These are phyloP conservation scores for Hydnomerulius pinastri DNA, from an alignment of 768 basidiomycete genomes.

Conservation along the genomic window DNA sequence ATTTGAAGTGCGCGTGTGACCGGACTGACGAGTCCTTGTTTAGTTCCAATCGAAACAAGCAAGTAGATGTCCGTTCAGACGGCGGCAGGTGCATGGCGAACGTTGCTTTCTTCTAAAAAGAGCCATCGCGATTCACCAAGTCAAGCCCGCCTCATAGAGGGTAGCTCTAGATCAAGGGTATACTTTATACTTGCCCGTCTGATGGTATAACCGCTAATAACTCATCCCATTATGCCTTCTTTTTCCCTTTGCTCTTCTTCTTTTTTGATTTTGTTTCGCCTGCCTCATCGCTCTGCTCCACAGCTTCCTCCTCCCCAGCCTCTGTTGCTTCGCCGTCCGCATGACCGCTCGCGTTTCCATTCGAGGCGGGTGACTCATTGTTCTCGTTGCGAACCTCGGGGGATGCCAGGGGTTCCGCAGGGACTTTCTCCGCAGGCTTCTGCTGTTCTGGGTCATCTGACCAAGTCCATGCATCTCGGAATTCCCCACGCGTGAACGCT, in stretches of 20 bases:
- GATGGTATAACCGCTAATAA: too few species aligned
- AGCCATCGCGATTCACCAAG: background rate
- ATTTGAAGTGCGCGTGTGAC: background rate
- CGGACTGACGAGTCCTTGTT: too few species aligned
- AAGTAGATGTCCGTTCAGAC: background rate
- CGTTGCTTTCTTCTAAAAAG: background rate
- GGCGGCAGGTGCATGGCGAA: background rate
- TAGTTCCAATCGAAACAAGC: too few species aligned
- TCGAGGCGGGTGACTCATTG: conserved; percentile 14
- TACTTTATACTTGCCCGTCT: background rate
- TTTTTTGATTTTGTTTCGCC: conserved; percentile 15
- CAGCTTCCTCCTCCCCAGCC: conserved; percentile 15
- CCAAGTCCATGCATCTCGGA: conserved; percentile 73
- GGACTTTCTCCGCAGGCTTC: conserved; percentile 15
- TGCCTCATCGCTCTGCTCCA: background rate
- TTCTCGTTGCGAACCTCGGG: conserved; percentile 17
- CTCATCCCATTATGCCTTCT: conserved; percentile 8
- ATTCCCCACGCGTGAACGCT: conserved; percentile 64
- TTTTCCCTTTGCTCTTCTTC: conserved; percentile 23
- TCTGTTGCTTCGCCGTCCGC: conserved; percentile 1
- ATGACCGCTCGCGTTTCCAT: conserved; percentile 17
- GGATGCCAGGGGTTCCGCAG: conserved; percentile 12
- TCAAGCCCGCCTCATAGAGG: background rate
- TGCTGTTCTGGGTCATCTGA: conserved; percentile 50
- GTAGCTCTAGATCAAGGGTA: background rate